A percentile compares a stretch with the other conserved stretches of the same genome.
Conservation (phyloP, 2,329 filamentous ascomycete species). For the Cytospora leucostoma region DNA sequence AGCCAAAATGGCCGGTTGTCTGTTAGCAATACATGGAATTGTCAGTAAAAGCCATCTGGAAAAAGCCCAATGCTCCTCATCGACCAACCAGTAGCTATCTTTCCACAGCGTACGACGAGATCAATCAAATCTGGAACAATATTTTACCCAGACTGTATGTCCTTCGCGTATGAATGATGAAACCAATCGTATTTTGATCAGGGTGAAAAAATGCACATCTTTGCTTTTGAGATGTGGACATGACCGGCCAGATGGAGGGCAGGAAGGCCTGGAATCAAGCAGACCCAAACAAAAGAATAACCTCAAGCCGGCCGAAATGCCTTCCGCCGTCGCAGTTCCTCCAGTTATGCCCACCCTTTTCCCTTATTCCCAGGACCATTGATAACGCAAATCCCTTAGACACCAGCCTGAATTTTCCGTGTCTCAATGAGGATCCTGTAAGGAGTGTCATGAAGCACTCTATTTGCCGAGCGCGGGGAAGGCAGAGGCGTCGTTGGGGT, state of each 20-base stretch:
- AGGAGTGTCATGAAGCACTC: constrained; percentile 34
- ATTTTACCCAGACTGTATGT: not conserved
- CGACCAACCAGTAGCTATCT: constrained; percentile 26
- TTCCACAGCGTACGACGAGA: not conserved
- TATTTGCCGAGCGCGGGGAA: constrained; percentile 60
- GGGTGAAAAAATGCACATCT: constrained; percentile 22
- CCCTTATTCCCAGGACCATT: constrained; percentile 6
- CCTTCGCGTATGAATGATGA: not conserved
- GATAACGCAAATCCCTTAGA: constrained; percentile 10
- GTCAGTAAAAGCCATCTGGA: constrained; percentile 22
- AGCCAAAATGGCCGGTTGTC: not conserved
- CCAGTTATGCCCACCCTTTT: constrained; percentile 10
- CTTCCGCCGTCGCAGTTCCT: constrained; percentile 8
- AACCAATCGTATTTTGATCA: constrained; percentile 8
- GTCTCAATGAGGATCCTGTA: constrained; percentile 10
- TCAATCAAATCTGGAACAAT: not conserved
- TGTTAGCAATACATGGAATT: constrained; percentile 28
- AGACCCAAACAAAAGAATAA: constrained; percentile 20
- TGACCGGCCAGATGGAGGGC: constrained; percentile 19
- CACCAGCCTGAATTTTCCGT: constrained; percentile 20
- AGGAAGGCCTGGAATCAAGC: constrained; percentile 16
- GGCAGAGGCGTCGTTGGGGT: constrained; percentile 58
- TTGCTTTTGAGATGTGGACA: constrained; percentile 27
- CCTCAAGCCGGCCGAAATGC: constrained; percentile 19
- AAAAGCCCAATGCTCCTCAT: constrained; percentile 16